phyloP scores from a whole-genome alignment of 768 basidiomycete genomes.

The Podaxis sp. region DNA sequence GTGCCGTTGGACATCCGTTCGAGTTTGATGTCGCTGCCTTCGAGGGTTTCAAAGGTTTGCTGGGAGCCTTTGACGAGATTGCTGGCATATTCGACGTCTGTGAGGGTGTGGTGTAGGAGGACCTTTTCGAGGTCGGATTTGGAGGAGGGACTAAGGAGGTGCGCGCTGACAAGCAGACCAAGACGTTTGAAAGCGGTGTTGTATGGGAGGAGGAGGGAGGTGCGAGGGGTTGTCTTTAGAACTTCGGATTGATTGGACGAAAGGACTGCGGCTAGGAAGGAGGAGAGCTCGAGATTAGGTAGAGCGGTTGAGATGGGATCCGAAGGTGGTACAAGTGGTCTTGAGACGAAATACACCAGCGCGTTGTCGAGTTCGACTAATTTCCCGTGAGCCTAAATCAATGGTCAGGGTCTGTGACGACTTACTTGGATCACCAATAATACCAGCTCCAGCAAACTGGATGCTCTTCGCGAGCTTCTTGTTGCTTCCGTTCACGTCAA shows the following conservation, averaged over 20 bases:
- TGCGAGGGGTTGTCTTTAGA: conserved; percentile 61
- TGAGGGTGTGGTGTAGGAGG: conserved; percentile 83
- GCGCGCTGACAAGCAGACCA: conserved; percentile 80
- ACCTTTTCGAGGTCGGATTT: conserved; percentile 81
- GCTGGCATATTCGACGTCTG: conserved; percentile 70
- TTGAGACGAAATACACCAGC: conserved; percentile 86
- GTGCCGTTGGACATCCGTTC: conserved; percentile 53
- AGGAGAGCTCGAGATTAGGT: conserved; percentile 80
- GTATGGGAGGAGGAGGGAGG: conserved; percentile 83
- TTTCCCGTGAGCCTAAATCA: background rate
- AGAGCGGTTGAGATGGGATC: conserved; percentile 81
- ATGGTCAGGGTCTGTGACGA: conserved; percentile 6
- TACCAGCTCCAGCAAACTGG: conserved; percentile 79
- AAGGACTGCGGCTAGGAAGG: conserved; percentile 88
- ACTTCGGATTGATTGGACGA: conserved; percentile 79
- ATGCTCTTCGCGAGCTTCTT: conserved; percentile 51
- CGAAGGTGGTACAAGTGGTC: conserved; percentile 77
- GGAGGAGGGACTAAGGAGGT: conserved; percentile 77
- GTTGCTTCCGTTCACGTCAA: conserved; percentile 56
- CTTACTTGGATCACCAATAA: conserved; percentile 77
- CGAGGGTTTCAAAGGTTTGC: conserved; percentile 76
- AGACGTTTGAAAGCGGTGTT: conserved; percentile 89
- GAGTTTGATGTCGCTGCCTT: conserved; percentile 80
- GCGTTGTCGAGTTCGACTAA: conserved; percentile 74
- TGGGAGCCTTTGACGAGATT: conserved; percentile 62